Conservation (phyloP, 495 filamentous ascomycete species). For the Podospora australis region DNA sequence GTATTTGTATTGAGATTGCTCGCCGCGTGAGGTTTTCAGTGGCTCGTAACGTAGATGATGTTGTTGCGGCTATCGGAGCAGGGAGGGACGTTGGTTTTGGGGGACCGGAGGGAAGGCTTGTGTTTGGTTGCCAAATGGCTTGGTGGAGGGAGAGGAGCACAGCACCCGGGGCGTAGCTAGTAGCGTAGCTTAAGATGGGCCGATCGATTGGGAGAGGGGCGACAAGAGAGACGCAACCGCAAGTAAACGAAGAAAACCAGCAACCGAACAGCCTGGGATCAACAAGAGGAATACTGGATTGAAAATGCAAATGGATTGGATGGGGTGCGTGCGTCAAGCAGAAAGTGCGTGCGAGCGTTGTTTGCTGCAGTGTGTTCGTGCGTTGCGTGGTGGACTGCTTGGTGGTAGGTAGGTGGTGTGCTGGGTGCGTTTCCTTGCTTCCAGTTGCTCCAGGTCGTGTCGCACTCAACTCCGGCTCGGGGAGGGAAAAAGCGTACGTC, state of each 20-base stretch:
- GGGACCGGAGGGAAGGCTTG: constrained; percentile 2
- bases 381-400: neutral
- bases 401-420: neutral
- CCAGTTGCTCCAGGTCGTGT: neutral
- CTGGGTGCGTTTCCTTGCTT: neutral
- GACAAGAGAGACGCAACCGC: neutral
- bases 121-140: neutral
- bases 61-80: constrained; percentile 6
- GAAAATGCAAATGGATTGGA: neutral
- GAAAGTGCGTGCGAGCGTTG: neutral
- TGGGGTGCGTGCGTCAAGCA: neutral
- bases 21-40: no score
- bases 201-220: constrained; percentile 8
- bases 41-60: no score
- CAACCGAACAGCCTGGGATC: neutral
- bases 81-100: neutral
- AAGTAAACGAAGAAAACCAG: constrained; percentile 1
- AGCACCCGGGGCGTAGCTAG: constrained; percentile 6
- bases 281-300: neutral
- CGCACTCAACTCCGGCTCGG: constrained; percentile 1
- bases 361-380: neutral
- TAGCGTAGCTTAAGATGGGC: constrained; percentile 10
- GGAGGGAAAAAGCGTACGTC: neutral
- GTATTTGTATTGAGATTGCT: constrained; percentile 6
- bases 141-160: constrained; percentile 1